These are phyloP conservation scores for Chlamydomonas asymmetrica DNA, from an alignment of 139 green algal genomes.

Conservation along the genomic window DNA sequence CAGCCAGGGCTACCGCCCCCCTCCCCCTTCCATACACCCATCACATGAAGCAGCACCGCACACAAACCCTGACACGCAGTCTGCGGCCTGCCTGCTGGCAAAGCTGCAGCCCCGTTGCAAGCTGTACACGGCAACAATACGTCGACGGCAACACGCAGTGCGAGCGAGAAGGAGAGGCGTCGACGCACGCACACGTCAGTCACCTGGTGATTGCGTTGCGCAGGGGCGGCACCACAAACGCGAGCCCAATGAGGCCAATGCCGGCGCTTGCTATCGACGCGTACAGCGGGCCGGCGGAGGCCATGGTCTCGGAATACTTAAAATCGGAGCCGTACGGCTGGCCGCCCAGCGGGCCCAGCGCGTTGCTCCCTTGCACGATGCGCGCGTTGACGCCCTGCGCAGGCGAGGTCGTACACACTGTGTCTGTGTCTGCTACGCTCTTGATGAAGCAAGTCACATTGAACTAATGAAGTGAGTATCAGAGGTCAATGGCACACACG, in stretches of 20 bases:
- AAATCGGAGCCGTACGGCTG: slow-evolving; percentile 57
- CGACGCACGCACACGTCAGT: no score
- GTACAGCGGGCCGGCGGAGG: slow-evolving; percentile 1
- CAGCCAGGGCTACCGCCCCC: neutral
- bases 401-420: neutral
- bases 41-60: no score
- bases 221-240: slow-evolving; percentile 20
- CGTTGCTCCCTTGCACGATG: slow-evolving; percentile 68
- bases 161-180: no score
- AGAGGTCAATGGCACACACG: no score
- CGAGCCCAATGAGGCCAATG: slow-evolving; percentile 12
- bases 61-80: no score
- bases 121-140: no score
- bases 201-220: no score
- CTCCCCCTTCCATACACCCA: slow-evolving; percentile 15
- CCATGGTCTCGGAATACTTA: slow-evolving; percentile 58
- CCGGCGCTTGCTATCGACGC: slow-evolving; percentile 11
- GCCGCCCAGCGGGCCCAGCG: neutral
- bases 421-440: neutral
- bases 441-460: no score
- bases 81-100: no score
- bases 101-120: no score
- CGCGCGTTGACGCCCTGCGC: slow-evolving; percentile 59
- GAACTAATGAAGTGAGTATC: no score
- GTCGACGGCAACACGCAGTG: no score